Evolutionary conservation across 139 green algal species (phyloP).

Genomic region (Chlorella vulgaris): DNA sequence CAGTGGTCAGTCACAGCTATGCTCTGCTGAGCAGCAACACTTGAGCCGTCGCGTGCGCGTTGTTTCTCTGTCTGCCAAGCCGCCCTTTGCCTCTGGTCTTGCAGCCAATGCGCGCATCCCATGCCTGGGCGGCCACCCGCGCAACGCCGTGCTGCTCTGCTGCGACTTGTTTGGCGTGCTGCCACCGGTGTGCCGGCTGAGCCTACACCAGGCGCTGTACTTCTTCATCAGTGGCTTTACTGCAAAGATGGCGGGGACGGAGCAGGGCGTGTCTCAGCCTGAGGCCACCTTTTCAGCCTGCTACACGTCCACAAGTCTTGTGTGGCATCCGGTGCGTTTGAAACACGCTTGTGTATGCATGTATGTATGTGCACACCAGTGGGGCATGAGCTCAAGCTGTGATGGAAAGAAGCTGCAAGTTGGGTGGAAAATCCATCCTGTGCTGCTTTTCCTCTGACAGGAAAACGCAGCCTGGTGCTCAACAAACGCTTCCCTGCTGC

Average conservation of each 20-base stretch:
- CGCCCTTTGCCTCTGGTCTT: background rate
- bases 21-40: background rate
- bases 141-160: conserved; percentile 85
- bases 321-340: conserved; percentile 37
- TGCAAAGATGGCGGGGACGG: conserved; percentile 94
- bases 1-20: no score
- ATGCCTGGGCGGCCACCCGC: conserved; percentile 81
- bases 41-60: no score
- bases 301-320: conserved; percentile 74
- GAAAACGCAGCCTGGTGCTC: no score
- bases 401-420: no score
- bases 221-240: conserved; percentile 98
- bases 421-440: no score
- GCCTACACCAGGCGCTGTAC: conserved; percentile 93
- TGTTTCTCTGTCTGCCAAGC: no score
- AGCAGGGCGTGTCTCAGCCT: conserved; percentile 90
- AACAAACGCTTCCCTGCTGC: no score
- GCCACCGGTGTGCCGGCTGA: conserved; percentile 85
- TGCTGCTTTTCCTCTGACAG: no score
- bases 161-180: conserved; percentile 97
- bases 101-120: conserved; percentile 64
- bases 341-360: background rate
- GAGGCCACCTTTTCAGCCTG: conserved; percentile 91
- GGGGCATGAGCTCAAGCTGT: no score
- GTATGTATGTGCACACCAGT: background rate